These are phyloP conservation scores for Goffeauzyma gilvescens DNA, from an alignment of 768 basidiomycete species.

Conservation along the genomic window DNA sequence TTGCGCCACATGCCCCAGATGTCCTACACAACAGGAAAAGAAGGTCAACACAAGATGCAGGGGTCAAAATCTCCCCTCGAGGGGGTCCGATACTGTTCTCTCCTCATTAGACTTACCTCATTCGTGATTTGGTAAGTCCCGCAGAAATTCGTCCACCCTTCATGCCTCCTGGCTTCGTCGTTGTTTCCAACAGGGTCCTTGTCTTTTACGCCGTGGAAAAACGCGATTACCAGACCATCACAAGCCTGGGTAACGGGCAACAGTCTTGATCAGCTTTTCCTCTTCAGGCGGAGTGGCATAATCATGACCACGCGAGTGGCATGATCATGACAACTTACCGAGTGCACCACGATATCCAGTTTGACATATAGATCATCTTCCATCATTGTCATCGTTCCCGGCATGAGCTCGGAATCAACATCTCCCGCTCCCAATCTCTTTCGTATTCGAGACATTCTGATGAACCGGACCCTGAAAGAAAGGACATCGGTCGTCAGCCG, in stretches of 20 bases:
- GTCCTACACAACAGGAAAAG: conserved; percentile 17
- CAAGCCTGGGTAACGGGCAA: conserved; percentile 17
- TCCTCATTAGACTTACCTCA: conserved; percentile 29
- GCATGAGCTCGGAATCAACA: conserved; percentile 20
- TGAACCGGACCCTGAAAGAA: conserved; percentile 24
- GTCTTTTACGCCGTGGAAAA: conserved; percentile 32
- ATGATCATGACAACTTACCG: conserved; percentile 14
- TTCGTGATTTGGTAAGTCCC: conserved; percentile 26
- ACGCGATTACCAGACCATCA: conserved; percentile 29
- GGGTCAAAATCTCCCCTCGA: neutral
- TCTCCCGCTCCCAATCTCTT: conserved; percentile 28
- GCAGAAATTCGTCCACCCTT: conserved; percentile 31
- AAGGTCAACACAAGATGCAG: neutral
- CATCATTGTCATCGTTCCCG: conserved; percentile 18
- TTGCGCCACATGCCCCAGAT: conserved; percentile 22
- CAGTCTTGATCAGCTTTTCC: neutral
- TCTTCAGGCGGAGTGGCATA: too few species aligned
- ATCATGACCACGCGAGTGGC: neutral
- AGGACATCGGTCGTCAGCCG: neutral
- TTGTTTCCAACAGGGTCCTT: conserved; percentile 26
- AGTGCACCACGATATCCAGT: conserved; percentile 30
- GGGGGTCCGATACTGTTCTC: neutral
- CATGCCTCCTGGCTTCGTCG: conserved; percentile 17
- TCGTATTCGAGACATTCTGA: conserved; percentile 26
- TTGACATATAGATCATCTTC: conserved; percentile 30